Percentiles rank a stretch among this genome's conserved stretches.
Conservation (phyloP, 2,329 filamentous ascomycete species). For the Aspergillus novoparasiticus region DNA sequence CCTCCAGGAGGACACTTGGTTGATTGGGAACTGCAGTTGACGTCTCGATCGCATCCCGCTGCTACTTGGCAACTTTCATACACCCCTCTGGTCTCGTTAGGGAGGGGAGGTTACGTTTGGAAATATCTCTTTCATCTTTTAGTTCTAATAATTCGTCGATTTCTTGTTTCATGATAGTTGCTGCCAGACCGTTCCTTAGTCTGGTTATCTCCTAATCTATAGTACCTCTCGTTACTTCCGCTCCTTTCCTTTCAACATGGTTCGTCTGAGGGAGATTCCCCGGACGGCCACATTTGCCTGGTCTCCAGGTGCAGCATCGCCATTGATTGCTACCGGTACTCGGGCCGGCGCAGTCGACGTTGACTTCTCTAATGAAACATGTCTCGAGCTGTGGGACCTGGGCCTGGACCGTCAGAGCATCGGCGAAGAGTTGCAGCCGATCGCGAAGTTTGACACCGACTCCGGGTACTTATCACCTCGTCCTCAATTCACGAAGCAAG, state of each 20-base stretch:
- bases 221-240: slow-evolving; percentile 21
- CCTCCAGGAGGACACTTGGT: slow-evolving; percentile 46
- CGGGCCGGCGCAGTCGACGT: slow-evolving; percentile 93
- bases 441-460: slow-evolving; percentile 81
- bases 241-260: slow-evolving; percentile 63
- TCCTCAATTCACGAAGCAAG: not conserved
- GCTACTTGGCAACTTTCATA: slow-evolving; percentile 20
- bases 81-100: slow-evolving; percentile 33
- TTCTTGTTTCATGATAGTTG: slow-evolving; percentile 22
- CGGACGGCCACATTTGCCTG: slow-evolving; percentile 97
- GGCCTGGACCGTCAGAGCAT: slow-evolving; percentile 75
- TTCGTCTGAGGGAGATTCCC: slow-evolving; percentile 93
- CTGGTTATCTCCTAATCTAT: slow-evolving; percentile 26
- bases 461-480: slow-evolving; percentile 66
- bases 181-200: slow-evolving; percentile 14
- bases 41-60: slow-evolving; percentile 26
- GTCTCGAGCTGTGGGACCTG: slow-evolving; percentile 94
- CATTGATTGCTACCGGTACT: slow-evolving; percentile 89
- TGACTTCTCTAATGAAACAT: slow-evolving; percentile 96
- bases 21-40: slow-evolving; percentile 25
- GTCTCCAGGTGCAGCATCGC: slow-evolving; percentile 78
- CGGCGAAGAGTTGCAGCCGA: slow-evolving; percentile 80
- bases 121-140: slow-evolving; percentile 13
- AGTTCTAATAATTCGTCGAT: slow-evolving; percentile 16
- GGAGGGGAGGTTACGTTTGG: slow-evolving; percentile 28